Evolutionary conservation across 352 stramenopile species (phyloP), one percentile per base, ranked within the genome.

Genomic region (Blastocystis hominis): DNA sequence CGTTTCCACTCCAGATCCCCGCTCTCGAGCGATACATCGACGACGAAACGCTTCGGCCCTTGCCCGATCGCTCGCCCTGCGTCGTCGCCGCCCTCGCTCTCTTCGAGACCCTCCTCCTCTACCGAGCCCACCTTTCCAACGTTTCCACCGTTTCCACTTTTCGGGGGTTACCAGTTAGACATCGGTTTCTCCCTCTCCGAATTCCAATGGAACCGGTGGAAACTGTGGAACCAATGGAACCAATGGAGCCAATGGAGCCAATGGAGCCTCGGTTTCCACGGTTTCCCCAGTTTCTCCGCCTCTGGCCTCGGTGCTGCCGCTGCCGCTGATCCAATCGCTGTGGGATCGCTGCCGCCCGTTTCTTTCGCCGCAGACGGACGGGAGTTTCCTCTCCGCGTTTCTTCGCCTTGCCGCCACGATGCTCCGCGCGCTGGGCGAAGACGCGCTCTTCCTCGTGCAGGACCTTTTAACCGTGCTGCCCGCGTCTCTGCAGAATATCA

Each of bases 21-120:
- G 59, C 44, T 17, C 17, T 66, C 10, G 72, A 84, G 55, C 10
- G 68, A 17, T 84, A 66, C 56, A 84, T 84, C 40, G 56, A 68
- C 56, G 72, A 84, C 24, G 30, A 0, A 0, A 24, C 46, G 7
- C 44, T 55, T 10, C 20, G n/a, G 17, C 72, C 54, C 15, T 38
- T 84, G n/a, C 17, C 36, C 38, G 53, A 53, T 40, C 15, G 17
- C 5, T 68, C 30, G 38, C 72, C 72, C 40, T 17, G 34, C 15
- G 55, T 68, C 7, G 6, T n/a, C 9, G 34, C 44, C 13, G 47
- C 53, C 3, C 47, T 84, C 24, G 6, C 44, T 20, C 36, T 84
- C 17, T 34, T 84, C 13, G 72, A 84, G 38, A 34, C 50, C 3
- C 7, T 84, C 4, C 36, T 63, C 44, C 9, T 30, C 24, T 30